Base-by-base conservation (phyloP, 1,284 basidiomycete species). In the Mycosarcoma mackinlayi region DNA sequence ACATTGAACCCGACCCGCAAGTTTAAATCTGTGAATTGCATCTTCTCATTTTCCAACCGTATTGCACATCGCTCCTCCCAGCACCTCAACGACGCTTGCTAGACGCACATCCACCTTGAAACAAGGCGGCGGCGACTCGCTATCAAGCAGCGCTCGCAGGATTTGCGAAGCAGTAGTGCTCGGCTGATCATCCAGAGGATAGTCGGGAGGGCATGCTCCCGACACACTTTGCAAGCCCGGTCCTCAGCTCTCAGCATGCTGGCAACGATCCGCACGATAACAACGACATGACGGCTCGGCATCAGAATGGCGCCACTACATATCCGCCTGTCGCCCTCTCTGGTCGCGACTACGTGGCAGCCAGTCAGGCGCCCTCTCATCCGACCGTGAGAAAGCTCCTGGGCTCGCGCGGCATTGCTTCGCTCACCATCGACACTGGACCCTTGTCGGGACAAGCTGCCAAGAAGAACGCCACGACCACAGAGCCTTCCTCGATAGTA, bases 381-480 rank as follows among this genome's bases (percentile, higher is more conserved):
- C 39, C 55, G 2, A 46, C 31, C 3, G 45, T 61, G n/a, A 49
- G 35, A 19, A 51, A 41, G 11, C n/a, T 73, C 2, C 44, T 73
- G 7, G 65, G 70, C 1, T 37, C 46, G 3, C 54, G 56, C 6
- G 70, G 70, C 18, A 56, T 73, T 11, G 67, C 70, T 4, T 56
- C 65, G 5, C 56, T 73, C 41, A 73, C 70, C 46, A 65, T 73
- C 48, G 67, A 68, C 19, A 69, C 70, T 3, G 59, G 58, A 9
- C 47, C 65, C 8, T 27, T 64, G n/a, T 61, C 60, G 8, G 37
- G 38, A 2, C 46, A 54, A 8, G 4, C 52, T 5, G 25, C 42
- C 19, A 33, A 21, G 19, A 23, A 47, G 18, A 53, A 42, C 11
- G 50, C 14, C 9, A 33, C 48, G 7, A 13, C 41, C 2, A 40